Conservation (phyloP, 2,329 filamentous ascomycete genomes). For the Chaetomiaceae sp. region DNA sequence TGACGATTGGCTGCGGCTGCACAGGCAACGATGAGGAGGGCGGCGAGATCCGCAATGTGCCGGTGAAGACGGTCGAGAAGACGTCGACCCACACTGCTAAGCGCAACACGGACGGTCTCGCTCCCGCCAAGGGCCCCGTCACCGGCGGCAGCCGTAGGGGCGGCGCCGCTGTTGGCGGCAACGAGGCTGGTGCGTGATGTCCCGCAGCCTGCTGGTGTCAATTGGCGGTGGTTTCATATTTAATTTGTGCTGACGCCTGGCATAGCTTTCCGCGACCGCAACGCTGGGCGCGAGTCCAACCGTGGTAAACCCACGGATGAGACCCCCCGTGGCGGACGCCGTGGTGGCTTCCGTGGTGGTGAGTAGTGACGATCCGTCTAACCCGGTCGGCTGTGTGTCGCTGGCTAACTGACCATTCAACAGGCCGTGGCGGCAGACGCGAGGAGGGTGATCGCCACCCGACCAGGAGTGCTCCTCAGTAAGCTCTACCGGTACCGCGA, state of each 20-base stretch:
- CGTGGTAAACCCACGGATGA: constrained; percentile 73
- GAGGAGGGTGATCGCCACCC: constrained; percentile 53
- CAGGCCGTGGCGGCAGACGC: constrained; percentile 51
- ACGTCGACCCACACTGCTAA: constrained; percentile 66
- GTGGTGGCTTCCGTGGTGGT: constrained; percentile 52
- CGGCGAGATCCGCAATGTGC: constrained; percentile 71
- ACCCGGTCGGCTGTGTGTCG: neutral
- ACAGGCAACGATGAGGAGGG: constrained; percentile 57
- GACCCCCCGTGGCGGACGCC: constrained; percentile 46
- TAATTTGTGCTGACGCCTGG: constrained; percentile 14
- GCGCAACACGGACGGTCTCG: constrained; percentile 76
- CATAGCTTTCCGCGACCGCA: constrained; percentile 82
- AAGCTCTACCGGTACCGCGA: constrained; percentile 26
- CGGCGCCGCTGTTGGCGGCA: constrained; percentile 58
- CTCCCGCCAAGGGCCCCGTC: constrained; percentile 41
- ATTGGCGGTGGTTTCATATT: constrained; percentile 1
- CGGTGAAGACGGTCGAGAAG: constrained; percentile 87
- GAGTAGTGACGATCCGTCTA: neutral
- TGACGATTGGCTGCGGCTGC: constrained; percentile 21
- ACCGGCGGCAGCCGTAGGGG: constrained; percentile 42
- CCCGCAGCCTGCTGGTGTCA: neutral
- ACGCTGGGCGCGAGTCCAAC: constrained; percentile 75
- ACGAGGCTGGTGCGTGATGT: constrained; percentile 72
- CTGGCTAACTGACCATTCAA: constrained; percentile 8
- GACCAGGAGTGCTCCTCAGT: constrained; percentile 42